Base-by-base conservation (phyloP, 2,329 filamentous ascomycete genomes). In the Hymenoscyphus infarciens region DNA sequence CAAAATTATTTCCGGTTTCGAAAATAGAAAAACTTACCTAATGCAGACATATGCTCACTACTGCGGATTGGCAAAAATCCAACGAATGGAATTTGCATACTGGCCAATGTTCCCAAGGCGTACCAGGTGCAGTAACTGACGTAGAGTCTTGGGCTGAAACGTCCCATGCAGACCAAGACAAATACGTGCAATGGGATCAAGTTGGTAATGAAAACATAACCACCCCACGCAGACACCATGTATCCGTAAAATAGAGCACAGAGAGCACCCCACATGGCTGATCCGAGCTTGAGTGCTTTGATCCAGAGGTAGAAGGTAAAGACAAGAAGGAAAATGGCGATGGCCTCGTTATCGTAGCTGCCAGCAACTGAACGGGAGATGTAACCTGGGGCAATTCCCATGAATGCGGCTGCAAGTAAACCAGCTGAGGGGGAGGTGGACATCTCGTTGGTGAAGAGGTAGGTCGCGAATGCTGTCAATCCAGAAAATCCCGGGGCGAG, bases 291-390 rank as follows among this genome's bases (percentile, higher is more conserved):
- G 70, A 99, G 84, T 22, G 95, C 92, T 84, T 98, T 98, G 80
- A 99, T 97, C 95, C 95, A 99, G 60, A 99, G 86, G 79, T 88
- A 99, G 79, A 99, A 99, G 75, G 95, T 99, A 77, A 97, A 97
- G 68, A 99, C 95, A 35, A 99, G 85, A 71, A 99, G 82, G 83
- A 99, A 99, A 76, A 99, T 99, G 73, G 95, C 93, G 80, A 99
- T 99, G 69, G 95, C 95, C 81, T 99, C 95, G 81, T 99, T 98
- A 78, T 99, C 95, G 80, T 99, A 99, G 77, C 93, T 97, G 74
- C 95, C 95, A 66, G 95, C 95, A 66, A 99, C 95, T 62, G 94
- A 98, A 77, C 95, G 87, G 69, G 94, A 98, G 76, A 99, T 99
- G 77, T 99, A 99, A 68, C 95, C 95, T 22, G 95, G 95, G 15